Percentiles rank a stretch among this genome's conserved stretches.
phyloP scores from a whole-genome alignment of 768 basidiomycete species.

The Suillus plorans region DNA sequence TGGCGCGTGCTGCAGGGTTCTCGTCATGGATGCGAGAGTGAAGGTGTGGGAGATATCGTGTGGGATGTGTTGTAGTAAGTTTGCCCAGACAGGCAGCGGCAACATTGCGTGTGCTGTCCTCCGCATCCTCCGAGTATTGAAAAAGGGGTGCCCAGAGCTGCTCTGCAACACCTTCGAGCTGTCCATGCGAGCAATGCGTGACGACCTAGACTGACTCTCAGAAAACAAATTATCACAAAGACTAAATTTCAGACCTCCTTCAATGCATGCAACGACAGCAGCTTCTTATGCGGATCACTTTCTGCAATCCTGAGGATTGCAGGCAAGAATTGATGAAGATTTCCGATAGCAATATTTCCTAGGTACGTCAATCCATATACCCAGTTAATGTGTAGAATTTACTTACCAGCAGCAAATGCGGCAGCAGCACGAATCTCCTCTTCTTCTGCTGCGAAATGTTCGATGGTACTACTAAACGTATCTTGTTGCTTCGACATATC shows the following conservation, averaged over 20 bases:
- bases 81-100: constrained; percentile 97
- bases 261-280: constrained; percentile 87
- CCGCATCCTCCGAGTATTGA: constrained; percentile 83
- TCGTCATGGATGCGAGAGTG: constrained; percentile 76
- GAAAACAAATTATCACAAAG: not conserved
- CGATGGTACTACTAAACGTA: constrained; percentile 73
- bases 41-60: constrained; percentile 88
- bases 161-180: constrained; percentile 86
- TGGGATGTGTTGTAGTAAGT: constrained; percentile 87
- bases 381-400: not conserved
- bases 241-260: constrained; percentile 68
- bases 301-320: constrained; percentile 77
- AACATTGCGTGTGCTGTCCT: constrained; percentile 91
- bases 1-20: constrained; percentile 74
- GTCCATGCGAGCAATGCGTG: constrained; percentile 82
- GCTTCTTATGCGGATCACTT: constrained; percentile 71
- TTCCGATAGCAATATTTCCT: constrained; percentile 97
- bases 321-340: constrained; percentile 83
- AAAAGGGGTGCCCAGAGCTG: constrained; percentile 91
- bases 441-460: constrained; percentile 71
- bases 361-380: constrained; percentile 5
- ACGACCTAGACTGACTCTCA: constrained; percentile 60
- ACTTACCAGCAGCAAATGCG: constrained; percentile 86
- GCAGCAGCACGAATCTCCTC: constrained; percentile 91
- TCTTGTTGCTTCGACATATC: constrained; percentile 83